Conservation (phyloP, 805 yeast genomes). For the Schizosaccharomyces lindneri region DNA sequence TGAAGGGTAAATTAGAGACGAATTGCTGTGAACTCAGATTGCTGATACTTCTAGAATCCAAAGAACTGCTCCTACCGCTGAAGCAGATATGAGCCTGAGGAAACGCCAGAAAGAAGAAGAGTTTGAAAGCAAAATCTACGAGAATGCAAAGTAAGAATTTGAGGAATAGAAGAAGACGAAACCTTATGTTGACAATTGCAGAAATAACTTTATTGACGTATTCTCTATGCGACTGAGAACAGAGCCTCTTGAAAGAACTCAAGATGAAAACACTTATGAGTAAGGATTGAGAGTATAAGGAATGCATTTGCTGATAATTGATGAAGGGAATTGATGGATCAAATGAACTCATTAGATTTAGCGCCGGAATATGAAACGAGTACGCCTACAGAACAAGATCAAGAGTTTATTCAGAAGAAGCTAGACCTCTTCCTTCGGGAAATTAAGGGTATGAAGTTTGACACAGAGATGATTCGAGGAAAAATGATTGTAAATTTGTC, state of each 20-base stretch:
- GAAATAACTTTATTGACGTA: not conserved
- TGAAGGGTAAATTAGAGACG: not conserved
- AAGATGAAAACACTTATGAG: not conserved
- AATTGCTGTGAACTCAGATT: no score
- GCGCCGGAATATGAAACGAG: not conserved
- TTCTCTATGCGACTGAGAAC: not conserved
- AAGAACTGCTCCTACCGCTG: not conserved
- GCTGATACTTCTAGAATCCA: not conserved
- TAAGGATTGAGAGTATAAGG: not conserved
- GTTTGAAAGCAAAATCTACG: not conserved
- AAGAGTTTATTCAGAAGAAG: not conserved
- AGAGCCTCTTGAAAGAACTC: not conserved
- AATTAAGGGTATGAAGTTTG: not conserved
- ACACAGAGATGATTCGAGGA: not conserved
- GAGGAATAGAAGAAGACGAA: no score
- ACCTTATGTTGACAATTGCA: no score
- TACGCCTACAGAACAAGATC: not conserved
- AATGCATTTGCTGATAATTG: not conserved
- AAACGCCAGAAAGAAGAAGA: not conserved
- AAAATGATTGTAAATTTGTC: not conserved
- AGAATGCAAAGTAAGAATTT: not conserved
- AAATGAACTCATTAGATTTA: not conserved
- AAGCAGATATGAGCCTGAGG: not conserved
- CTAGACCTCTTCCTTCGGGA: not conserved
- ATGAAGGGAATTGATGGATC: not conserved